phyloP scores from a whole-genome alignment of 371 early-diverging fungal genomes.

The Haplosporangium sp. region DNA sequence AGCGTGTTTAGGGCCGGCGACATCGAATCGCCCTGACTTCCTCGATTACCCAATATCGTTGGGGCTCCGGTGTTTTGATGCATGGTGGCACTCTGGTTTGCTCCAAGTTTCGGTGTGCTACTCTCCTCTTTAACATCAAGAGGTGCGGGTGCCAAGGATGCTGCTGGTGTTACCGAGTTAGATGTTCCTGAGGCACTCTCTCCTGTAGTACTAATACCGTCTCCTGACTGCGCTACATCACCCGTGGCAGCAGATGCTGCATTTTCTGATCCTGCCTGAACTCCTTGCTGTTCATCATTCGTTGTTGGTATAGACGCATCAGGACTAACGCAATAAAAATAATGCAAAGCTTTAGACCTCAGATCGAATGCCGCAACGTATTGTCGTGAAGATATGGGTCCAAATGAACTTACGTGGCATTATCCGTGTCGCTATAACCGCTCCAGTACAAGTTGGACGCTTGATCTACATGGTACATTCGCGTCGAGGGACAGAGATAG shows the following conservation, averaged over 20 bases:
- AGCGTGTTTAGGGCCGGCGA: constrained; percentile 46
- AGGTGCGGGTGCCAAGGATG: constrained; percentile 5
- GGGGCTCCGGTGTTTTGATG: background rate
- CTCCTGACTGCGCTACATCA: constrained; percentile 7
- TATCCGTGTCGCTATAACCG: constrained; percentile 31
- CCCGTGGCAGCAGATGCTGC: background rate
- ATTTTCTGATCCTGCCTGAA: constrained; percentile 6
- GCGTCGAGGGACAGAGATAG: constrained; percentile 48
- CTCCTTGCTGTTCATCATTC: constrained; percentile 11
- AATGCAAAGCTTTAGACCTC: background rate
- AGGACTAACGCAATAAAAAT: constrained; percentile 1
- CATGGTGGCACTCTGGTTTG: background rate
- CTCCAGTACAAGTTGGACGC: constrained; percentile 46
- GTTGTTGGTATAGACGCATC: constrained; percentile 26
- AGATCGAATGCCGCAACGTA: background rate
- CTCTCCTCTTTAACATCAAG: constrained; percentile 33
- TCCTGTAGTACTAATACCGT: background rate
- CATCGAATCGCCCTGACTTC: constrained; percentile 22
- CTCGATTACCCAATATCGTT: background rate
- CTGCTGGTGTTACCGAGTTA: background rate
- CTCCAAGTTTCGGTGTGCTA: constrained; percentile 13
- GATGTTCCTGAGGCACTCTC: constrained; percentile 6
- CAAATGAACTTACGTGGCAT: constrained; percentile 21
- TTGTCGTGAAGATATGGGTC: background rate
- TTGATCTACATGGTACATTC: constrained; percentile 47